Conservation (phyloP, 129 eudicot genomes). For the Centella asiatica region DNA sequence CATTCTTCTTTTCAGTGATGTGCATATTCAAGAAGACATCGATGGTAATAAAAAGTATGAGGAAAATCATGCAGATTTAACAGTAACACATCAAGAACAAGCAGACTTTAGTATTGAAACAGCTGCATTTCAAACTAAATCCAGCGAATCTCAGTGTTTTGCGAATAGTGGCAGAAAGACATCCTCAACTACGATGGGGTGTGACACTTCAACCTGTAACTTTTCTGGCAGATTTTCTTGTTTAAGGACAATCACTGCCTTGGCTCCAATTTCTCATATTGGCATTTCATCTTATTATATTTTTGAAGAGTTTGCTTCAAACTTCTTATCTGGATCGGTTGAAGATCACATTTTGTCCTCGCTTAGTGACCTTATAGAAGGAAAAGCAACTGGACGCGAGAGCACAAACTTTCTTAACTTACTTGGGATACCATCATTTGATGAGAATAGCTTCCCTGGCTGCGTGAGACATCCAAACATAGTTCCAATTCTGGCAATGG, state of each 20-base stretch:
- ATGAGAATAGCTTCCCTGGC: conserved; percentile 63
- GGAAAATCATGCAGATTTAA: not conserved
- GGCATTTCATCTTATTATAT: conserved; percentile 47
- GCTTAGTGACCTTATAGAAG: conserved; percentile 59
- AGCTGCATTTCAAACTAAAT: conserved; percentile 20
- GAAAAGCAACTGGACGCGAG: conserved; percentile 63
- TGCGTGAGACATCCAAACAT: conserved; percentile 95
- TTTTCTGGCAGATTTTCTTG: conserved; percentile 59
- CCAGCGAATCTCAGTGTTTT: conserved; percentile 28
- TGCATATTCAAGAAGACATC: conserved; percentile 30
- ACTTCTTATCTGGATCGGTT: conserved; percentile 47
- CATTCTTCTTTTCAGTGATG: conserved; percentile 45
- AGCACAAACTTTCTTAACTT: conserved; percentile 59
- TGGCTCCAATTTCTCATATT: conserved; percentile 67
- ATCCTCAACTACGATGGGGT: conserved; percentile 34
- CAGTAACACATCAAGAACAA: conserved; percentile 16
- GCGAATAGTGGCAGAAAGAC: conserved; percentile 32
- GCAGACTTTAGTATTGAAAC: conserved; percentile 27
- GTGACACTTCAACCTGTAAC: conserved; percentile 43
- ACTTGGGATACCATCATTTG: conserved; percentile 68
- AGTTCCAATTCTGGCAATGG: conserved; percentile 64
- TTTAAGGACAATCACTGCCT: conserved; percentile 65
- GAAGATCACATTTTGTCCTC: conserved; percentile 71
- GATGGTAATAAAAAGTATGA: conserved; percentile 12
- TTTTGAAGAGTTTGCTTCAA: conserved; percentile 53